A percentile compares a stretch with the other conserved stretches of the same genome.
Evolutionary conservation across 2,329 filamentous ascomycete genomes (phyloP).

Genomic region (Bipolaris oryzae): DNA sequence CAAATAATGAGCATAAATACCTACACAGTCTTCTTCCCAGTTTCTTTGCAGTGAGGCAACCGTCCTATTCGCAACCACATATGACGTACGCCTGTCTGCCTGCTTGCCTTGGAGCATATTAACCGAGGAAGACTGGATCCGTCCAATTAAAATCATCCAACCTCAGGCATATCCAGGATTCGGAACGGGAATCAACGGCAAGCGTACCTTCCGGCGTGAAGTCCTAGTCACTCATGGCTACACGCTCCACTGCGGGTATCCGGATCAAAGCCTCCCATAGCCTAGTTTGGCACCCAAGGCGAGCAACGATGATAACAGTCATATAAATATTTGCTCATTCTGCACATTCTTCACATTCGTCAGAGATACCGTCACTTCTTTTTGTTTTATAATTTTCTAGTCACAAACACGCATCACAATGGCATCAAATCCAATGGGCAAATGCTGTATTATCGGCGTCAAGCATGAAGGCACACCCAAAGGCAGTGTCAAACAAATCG

Average conservation of each 20-base stretch:
- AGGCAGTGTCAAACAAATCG: conserved; percentile 56
- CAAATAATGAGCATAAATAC: background rate
- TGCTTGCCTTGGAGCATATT: background rate
- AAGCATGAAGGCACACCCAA: conserved; percentile 58
- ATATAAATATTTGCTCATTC: background rate
- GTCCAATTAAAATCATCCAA: too few relatives aligned
- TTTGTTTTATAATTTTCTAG: background rate
- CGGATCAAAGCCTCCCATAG: background rate
- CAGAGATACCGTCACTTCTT: too few relatives aligned
- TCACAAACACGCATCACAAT: conserved; percentile 40
- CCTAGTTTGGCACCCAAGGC: background rate
- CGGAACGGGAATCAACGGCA: background rate
- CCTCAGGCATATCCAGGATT: background rate
- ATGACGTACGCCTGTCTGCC: background rate
- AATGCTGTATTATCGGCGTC: conserved; percentile 57
- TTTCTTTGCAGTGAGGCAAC: background rate
- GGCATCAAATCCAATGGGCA: conserved; percentile 58
- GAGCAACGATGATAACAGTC: background rate
- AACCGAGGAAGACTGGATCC: too few relatives aligned
- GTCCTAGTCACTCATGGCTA: background rate
- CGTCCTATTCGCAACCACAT: background rate
- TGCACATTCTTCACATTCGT: too few relatives aligned
- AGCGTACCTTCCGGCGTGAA: background rate
- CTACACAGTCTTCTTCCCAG: background rate
- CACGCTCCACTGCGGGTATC: background rate